Percentiles rank a stretch among this genome's conserved stretches.
Evolutionary conservation across 202 grass and related monocot genomes (phyloP).

Genomic region (Cymbopogon flexuosus): DNA sequence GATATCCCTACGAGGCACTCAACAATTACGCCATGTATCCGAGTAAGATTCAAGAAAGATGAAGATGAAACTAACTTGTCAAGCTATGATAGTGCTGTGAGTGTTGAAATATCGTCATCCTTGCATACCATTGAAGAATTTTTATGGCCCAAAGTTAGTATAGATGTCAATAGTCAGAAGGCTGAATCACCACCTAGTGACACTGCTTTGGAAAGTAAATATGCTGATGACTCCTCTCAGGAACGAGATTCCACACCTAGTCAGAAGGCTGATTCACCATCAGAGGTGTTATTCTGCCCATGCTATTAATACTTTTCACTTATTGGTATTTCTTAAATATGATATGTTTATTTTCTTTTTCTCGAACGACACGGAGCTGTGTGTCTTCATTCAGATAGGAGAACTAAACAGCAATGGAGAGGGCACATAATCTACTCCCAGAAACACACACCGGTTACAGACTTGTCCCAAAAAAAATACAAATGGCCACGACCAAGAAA

Average conservation of each 20-base stretch:
- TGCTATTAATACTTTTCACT: slow-evolving; percentile 18
- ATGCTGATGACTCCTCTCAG: slow-evolving; percentile 33
- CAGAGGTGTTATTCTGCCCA: slow-evolving; percentile 55
- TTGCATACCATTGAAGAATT: slow-evolving; percentile 64
- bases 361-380: neutral
- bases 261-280: slow-evolving; percentile 28
- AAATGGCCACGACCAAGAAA: neutral
- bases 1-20: slow-evolving; percentile 62
- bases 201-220: slow-evolving; percentile 35
- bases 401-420: neutral
- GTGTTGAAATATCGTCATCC: slow-evolving; percentile 72
- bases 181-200: slow-evolving; percentile 26
- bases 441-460: neutral
- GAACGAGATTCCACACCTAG: slow-evolving; percentile 47
- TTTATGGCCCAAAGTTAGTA: slow-evolving; percentile 71
- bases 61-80: slow-evolving; percentile 55
- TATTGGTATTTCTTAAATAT: slow-evolving; percentile 4
- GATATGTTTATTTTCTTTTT: neutral
- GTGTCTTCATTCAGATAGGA: neutral
- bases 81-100: slow-evolving; percentile 49
- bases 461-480: neutral
- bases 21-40: slow-evolving; percentile 72
- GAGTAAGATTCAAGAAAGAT: slow-evolving; percentile 79
- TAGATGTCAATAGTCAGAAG: slow-evolving; percentile 25
- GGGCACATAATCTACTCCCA: neutral